Evolutionary conservation across 2,329 filamentous ascomycete genomes (phyloP).

Genomic region (Phaeosphaeria sp.): DNA sequence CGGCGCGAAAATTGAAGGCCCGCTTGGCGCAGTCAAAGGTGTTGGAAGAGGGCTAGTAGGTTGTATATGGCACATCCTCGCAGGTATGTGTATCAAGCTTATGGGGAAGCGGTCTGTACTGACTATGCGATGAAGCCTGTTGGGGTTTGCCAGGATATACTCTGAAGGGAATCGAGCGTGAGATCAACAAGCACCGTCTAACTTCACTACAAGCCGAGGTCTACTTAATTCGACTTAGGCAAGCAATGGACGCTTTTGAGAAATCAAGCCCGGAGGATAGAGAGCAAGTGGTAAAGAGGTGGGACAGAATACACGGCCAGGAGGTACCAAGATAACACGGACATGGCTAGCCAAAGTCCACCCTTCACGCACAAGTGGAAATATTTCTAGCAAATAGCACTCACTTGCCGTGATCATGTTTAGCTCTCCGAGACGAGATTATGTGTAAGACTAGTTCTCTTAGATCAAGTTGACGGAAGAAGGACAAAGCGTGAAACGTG

Average conservation of each 20-base stretch:
- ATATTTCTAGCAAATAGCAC: too few species aligned
- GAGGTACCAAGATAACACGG: background rate
- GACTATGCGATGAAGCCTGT: background rate
- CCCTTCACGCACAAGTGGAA: too few species aligned
- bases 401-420: too few species aligned
- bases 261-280: background rate
- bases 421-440: too few species aligned
- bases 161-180: conserved; percentile 9
- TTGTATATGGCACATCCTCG: conserved; percentile 14
- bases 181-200: conserved; percentile 3
- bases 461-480: too few species aligned
- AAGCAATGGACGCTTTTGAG: conserved; percentile 1
- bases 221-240: conserved; percentile 7
- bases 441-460: too few species aligned
- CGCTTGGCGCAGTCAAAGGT: conserved; percentile 60
- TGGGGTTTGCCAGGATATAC: conserved; percentile 27
- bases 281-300: background rate
- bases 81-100: conserved; percentile 3
- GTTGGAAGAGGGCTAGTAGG: conserved; percentile 38
- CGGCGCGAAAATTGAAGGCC: conserved; percentile 67
- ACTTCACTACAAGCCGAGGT: conserved; percentile 8
- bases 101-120: background rate
- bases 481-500: too few species aligned
- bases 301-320: conserved; percentile 1
- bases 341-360: too few species aligned